Percentiles rank a stretch among this genome's conserved stretches.
Conservation (phyloP, 2,329 filamentous ascomycete species). For the Tolypocladium cylindrosporum region DNA sequence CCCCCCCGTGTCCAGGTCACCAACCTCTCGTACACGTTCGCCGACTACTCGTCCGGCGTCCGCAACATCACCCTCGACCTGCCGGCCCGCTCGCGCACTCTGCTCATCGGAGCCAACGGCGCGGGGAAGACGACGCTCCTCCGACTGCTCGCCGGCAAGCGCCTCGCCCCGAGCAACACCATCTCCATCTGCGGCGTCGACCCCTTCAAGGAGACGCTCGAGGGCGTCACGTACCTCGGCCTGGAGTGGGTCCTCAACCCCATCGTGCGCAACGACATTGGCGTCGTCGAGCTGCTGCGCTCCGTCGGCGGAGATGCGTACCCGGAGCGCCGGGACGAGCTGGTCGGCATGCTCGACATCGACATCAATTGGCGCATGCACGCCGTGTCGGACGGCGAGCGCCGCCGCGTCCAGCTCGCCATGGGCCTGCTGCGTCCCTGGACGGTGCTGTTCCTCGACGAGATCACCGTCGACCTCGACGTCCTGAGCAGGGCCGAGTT, state of each 20-base stretch:
- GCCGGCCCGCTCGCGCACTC: slow-evolving; percentile 73
- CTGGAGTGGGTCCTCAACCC: slow-evolving; percentile 97
- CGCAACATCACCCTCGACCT: slow-evolving; percentile 63
- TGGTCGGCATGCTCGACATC: slow-evolving; percentile 82
- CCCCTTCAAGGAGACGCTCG: slow-evolving; percentile 80
- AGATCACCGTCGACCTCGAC: slow-evolving; percentile 95
- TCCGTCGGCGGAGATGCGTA: slow-evolving; percentile 83
- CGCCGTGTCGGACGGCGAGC: slow-evolving; percentile 85
- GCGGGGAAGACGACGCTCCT: slow-evolving; percentile 96
- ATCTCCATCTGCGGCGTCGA: slow-evolving; percentile 76
- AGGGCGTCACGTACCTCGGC: slow-evolving; percentile 94
- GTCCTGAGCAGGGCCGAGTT: slow-evolving; percentile 79
- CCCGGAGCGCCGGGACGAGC: slow-evolving; percentile 71
- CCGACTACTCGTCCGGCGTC: slow-evolving; percentile 73
- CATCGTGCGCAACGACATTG: slow-evolving; percentile 91
- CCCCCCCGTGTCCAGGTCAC: slow-evolving; percentile 60
- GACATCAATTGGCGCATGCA: slow-evolving; percentile 93
- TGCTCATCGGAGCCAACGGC: slow-evolving; percentile 92
- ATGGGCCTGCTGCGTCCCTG: slow-evolving; percentile 93
- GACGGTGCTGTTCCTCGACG: slow-evolving; percentile 83
- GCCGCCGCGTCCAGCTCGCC: slow-evolving; percentile 82
- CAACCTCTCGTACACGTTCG: slow-evolving; percentile 79
- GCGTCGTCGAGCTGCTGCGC: slow-evolving; percentile 72
- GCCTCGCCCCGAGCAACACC: slow-evolving; percentile 67
- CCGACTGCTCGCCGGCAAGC: slow-evolving; percentile 88